Evolutionary conservation across 441 rosid genomes (phyloP).

Genomic region (Croton setiger): DNA sequence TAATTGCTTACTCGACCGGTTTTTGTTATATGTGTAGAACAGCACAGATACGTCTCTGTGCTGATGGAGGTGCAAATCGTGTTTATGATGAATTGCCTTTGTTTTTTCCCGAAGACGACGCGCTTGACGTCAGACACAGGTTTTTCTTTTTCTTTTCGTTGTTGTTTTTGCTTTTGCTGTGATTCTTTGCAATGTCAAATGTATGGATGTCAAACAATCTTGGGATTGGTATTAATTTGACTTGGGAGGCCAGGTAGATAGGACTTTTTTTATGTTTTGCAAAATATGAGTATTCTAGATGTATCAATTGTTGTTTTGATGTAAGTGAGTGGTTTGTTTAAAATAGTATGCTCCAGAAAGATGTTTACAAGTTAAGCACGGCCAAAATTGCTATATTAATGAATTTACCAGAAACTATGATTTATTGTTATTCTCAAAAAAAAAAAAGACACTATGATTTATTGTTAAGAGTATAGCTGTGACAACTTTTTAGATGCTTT

Average conservation of each 20-base stretch:
- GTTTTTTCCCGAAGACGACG: conserved; percentile 59
- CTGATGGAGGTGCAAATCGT: conserved; percentile 99
- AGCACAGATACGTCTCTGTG: conserved; percentile 80
- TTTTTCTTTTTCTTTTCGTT: conserved; percentile 5
- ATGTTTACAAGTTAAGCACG: background rate
- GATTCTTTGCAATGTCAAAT: no score
- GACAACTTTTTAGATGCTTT: background rate
- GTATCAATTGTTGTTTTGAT: background rate
- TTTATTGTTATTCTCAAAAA: background rate
- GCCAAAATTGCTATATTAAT: background rate
- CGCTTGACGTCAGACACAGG: conserved; percentile 56
- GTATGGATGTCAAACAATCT: no score
- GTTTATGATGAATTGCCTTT: conserved; percentile 82
- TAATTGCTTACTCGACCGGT: background rate
- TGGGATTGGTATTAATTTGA: no score
- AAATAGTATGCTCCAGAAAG: background rate
- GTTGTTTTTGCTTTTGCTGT: background rate
- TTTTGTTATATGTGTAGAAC: conserved; percentile 39
- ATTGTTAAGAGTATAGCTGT: background rate
- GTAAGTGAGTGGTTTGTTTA: no score
- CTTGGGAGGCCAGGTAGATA: no score
- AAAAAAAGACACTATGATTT: background rate
- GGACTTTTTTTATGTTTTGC: background rate
- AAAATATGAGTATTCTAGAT: background rate
- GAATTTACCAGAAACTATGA: background rate